Conservation (phyloP, 1,284 basidiomycete genomes). For the Boletus sp. region DNA sequence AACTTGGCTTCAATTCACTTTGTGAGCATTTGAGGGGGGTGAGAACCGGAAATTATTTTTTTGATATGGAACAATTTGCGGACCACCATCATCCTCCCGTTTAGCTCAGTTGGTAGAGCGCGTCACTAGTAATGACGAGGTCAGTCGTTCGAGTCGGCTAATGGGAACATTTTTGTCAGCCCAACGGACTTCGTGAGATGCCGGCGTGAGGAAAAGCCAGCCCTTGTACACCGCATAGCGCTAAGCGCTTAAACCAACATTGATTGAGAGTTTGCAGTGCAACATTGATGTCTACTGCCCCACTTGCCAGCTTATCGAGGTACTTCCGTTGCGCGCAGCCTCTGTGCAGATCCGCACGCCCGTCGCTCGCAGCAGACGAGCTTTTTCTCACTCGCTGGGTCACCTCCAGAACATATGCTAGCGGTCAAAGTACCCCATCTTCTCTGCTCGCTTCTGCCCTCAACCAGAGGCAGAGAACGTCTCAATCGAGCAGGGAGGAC, state of each 20-base stretch:
- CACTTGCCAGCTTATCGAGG: slow-evolving; percentile 11
- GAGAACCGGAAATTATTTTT: no score
- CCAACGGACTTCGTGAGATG: no score
- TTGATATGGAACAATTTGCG: no score
- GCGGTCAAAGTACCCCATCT: slow-evolving; percentile 45
- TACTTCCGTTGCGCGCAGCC: slow-evolving; percentile 2
- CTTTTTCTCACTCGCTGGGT: not conserved
- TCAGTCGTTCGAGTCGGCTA: slow-evolving; percentile 52
- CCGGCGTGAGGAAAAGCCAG: no score
- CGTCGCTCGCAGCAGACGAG: not conserved
- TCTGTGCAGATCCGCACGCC: not conserved
- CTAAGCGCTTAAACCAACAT: no score
- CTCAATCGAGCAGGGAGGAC: slow-evolving; percentile 43
- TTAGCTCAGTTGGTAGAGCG: slow-evolving; percentile 62
- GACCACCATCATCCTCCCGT: no score
- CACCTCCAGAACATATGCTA: slow-evolving; percentile 41
- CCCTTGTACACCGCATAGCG: no score
- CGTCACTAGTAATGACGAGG: slow-evolving; percentile 57
- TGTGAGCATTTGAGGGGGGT: no score
- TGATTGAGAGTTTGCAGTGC: not conserved
- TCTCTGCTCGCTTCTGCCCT: slow-evolving; percentile 67
- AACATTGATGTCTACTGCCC: slow-evolving; percentile 15
- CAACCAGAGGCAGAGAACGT: slow-evolving; percentile 50
- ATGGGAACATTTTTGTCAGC: no score
- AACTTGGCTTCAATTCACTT: no score